A percentile compares a stretch with the other conserved stretches of the same genome.
phyloP scores from a whole-genome alignment of 257 asterid species.

The Cruciata laevipes region DNA sequence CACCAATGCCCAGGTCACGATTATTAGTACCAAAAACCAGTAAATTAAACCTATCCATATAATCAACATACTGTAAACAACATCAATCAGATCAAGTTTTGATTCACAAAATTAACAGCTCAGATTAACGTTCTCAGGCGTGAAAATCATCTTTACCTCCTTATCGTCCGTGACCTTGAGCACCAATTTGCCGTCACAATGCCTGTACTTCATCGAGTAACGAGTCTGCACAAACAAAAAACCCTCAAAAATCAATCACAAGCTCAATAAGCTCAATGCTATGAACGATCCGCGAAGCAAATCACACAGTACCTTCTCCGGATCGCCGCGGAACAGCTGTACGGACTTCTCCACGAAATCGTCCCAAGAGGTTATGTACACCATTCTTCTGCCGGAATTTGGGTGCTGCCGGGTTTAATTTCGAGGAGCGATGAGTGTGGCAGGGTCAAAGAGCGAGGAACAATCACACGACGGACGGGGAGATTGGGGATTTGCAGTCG shows the following conservation, averaged over 20 bases:
- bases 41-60: not conserved
- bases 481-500: not conserved
- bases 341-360: conserved; percentile 69
- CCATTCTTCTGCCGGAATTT: conserved; percentile 31
- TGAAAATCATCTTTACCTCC: conserved; percentile 34
- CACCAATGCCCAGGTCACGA: not conserved
- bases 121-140: not conserved
- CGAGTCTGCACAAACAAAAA: conserved; percentile 49
- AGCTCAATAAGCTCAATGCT: not conserved
- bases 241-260: conserved; percentile 11
- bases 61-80: not conserved
- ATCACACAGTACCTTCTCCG: conserved; percentile 40
- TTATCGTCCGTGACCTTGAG: conserved; percentile 85
- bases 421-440: too few relatives aligned
- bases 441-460: not conserved
- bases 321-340: conserved; percentile 64
- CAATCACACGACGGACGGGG: not conserved
- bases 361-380: conserved; percentile 71
- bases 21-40: not conserved
- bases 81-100: not conserved
- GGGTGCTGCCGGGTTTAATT: too few relatives aligned
- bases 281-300: not conserved
- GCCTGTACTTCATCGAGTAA: conserved; percentile 75
- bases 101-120: not conserved
- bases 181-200: conserved; percentile 82